These are phyloP conservation scores for Ascoidea asiatica DNA, from an alignment of 805 yeast species.

Conservation along the genomic window DNA sequence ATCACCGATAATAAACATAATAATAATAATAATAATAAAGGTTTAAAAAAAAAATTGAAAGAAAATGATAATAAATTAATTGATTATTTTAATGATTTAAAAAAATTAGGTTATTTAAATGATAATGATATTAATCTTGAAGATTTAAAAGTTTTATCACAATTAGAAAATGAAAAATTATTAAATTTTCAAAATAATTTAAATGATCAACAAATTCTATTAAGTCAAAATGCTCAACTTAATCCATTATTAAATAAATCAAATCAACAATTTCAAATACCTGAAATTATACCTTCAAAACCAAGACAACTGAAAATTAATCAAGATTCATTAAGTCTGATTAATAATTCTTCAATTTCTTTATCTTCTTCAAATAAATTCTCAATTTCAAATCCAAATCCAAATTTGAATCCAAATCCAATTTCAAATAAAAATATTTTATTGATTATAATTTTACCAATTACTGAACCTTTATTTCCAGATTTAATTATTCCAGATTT, in stretches of 20 bases:
- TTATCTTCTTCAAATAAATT: neutral
- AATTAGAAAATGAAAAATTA: too few species aligned
- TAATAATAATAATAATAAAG: neutral
- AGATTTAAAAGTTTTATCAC: neutral
- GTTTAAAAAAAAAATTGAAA: neutral
- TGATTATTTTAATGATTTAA: neutral
- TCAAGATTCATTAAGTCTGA: too few species aligned
- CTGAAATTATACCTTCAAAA: neutral
- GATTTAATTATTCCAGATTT: slow-evolving; percentile 5
- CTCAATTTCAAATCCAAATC: neutral
- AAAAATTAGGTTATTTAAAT: neutral
- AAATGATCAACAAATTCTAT: neutral
- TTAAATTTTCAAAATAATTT: neutral
- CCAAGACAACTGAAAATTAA: neutral
- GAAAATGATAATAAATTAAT: too few species aligned
- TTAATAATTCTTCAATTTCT: neutral
- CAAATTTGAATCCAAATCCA: too few species aligned
- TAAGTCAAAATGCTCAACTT: neutral
- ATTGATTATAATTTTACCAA: slow-evolving; percentile 3
- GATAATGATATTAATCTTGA: neutral
- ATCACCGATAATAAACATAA: neutral
- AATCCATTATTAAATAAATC: neutral
- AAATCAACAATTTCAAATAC: neutral
- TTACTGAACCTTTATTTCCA: slow-evolving; percentile 9
- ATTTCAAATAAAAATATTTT: neutral